A percentile compares a stretch with the other conserved stretches of the same genome.
These are phyloP conservation scores for Eucalyptus pumila DNA, from an alignment of 345 rosid genomes.

Conservation along the genomic window DNA sequence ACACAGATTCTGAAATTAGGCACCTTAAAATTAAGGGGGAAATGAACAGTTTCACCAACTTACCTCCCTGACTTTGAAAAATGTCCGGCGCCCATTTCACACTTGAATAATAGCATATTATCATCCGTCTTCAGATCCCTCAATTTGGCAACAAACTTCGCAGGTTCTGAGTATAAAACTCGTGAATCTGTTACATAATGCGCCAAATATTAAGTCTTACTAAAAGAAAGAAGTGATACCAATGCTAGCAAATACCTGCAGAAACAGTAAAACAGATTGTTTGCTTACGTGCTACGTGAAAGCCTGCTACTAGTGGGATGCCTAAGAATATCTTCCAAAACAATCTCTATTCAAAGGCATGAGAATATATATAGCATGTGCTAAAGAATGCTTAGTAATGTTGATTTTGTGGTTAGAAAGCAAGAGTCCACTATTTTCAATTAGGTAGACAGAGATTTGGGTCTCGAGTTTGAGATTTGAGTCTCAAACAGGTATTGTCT, in stretches of 20 bases:
- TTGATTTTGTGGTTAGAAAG: neutral
- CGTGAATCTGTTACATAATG: slow-evolving; percentile 46
- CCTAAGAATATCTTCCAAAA: neutral
- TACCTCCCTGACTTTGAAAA: slow-evolving; percentile 96
- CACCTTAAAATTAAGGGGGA: neutral
- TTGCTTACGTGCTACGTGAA: neutral
- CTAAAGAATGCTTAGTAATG: neutral
- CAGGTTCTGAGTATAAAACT: slow-evolving; percentile 91
- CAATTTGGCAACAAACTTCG: slow-evolving; percentile 84
- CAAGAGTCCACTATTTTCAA: neutral
- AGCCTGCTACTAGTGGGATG: neutral
- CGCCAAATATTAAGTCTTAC: neutral
- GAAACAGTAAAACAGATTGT: neutral
- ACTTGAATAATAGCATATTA: slow-evolving; percentile 67
- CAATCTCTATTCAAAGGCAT: neutral
- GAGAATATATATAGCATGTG: neutral
- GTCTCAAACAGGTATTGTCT: neutral
- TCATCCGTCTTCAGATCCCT: slow-evolving; percentile 74
- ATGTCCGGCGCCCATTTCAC: slow-evolving; percentile 93
- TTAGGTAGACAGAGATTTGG: neutral
- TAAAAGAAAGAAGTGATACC: neutral
- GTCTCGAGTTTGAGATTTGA: neutral
- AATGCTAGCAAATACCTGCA: neutral
- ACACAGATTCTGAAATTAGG: neutral
- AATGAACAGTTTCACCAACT: neutral